Conservation (phyloP, 805 yeast genomes). For the Clavispora carvajalis region DNA sequence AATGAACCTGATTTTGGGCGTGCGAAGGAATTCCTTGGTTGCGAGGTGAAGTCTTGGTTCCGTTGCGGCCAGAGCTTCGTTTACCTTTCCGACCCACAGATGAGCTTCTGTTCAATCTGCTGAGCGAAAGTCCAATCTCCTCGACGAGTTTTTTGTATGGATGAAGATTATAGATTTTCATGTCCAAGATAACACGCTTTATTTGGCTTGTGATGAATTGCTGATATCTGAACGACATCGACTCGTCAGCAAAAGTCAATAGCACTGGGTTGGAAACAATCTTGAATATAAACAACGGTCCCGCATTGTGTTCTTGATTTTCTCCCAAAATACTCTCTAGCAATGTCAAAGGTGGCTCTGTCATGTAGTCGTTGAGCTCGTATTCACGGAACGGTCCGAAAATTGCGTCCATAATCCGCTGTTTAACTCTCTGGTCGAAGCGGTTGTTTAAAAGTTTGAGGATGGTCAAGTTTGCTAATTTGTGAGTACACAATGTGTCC, state of each 20-base stretch:
- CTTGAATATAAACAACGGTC: conserved; percentile 65
- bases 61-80: conserved; percentile 8
- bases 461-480: conserved; percentile 77
- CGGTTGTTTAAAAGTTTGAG: conserved; percentile 72
- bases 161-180: conserved; percentile 52
- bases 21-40: not conserved
- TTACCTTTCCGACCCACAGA: conserved; percentile 23
- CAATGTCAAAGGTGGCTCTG: conserved; percentile 36
- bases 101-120: conserved; percentile 25
- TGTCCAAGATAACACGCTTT: conserved; percentile 55
- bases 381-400: conserved; percentile 46
- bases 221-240: conserved; percentile 33
- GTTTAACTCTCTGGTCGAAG: conserved; percentile 57
- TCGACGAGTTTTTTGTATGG: conserved; percentile 84
- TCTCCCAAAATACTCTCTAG: conserved; percentile 64
- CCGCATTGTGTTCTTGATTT: conserved; percentile 48
- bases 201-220: conserved; percentile 57
- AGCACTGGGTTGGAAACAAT: conserved; percentile 65
- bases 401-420: conserved; percentile 55
- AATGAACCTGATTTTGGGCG: not conserved
- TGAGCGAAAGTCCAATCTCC: conserved; percentile 70
- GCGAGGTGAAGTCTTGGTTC: not conserved
- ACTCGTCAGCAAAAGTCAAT: conserved; percentile 25
- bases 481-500: conserved; percentile 65
- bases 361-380: conserved; percentile 16